Conservation (phyloP, 139 green algal genomes). For the Micractinium sp. region DNA sequence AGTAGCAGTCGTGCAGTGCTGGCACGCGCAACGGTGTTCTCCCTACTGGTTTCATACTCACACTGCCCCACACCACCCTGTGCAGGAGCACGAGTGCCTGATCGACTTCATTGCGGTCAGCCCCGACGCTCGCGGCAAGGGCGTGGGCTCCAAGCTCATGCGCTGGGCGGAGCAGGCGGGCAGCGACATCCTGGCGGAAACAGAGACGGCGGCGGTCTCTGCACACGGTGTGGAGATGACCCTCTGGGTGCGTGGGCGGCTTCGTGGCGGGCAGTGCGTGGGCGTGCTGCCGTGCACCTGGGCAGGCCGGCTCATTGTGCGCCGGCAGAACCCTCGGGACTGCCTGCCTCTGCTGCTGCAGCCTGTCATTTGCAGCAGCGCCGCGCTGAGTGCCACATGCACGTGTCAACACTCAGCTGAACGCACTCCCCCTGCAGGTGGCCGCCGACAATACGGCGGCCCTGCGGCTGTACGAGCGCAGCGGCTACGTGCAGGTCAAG, state of each 20-base stretch:
- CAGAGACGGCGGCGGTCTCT: neutral
- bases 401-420: neutral
- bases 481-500: constrained; percentile 19
- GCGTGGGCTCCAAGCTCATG: constrained; percentile 42
- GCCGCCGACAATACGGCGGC: constrained; percentile 42
- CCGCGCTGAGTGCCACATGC: neutral
- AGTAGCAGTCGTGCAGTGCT: neutral
- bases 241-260: constrained; percentile 33
- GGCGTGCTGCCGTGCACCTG: neutral
- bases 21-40: no score
- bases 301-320: neutral
- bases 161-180: constrained; percentile 37
- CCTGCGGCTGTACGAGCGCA: constrained; percentile 25
- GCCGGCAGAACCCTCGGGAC: neutral
- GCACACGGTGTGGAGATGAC: constrained; percentile 32
- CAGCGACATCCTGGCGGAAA: constrained; percentile 5
- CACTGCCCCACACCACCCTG: neutral
- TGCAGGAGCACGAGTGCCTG: constrained; percentile 46
- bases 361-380: neutral
- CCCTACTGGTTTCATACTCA: neutral
- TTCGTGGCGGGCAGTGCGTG: neutral
- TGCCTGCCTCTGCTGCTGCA: neutral
- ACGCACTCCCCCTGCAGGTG: neutral
- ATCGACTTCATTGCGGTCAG: constrained; percentile 47
- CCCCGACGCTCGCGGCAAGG: constrained; percentile 35